These are phyloP conservation scores for Arabidopsis lyrata DNA, from an alignment of 441 rosid genomes.

Conservation along the genomic window DNA sequence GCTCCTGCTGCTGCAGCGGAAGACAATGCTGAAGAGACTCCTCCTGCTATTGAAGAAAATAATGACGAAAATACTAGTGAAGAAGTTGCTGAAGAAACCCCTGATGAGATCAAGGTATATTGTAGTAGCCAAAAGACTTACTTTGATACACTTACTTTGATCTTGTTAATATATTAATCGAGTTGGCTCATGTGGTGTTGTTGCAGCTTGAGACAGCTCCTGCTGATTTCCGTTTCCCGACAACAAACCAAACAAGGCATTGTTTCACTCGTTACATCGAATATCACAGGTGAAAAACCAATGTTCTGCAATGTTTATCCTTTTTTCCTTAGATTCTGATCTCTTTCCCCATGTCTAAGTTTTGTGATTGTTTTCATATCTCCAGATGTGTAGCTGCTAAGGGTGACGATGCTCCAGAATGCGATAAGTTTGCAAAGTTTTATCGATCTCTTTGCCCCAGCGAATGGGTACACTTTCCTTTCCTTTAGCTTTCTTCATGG, in stretches of 20 bases:
- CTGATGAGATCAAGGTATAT: slow-evolving; percentile 83
- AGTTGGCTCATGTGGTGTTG: slow-evolving; percentile 22
- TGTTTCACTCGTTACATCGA: slow-evolving; percentile 94
- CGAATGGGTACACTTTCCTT: slow-evolving; percentile 82
- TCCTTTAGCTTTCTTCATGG: slow-evolving; percentile 14
- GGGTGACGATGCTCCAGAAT: slow-evolving; percentile 92
- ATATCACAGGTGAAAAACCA: slow-evolving; percentile 71
- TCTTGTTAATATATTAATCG: background rate
- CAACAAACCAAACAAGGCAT: slow-evolving; percentile 95
- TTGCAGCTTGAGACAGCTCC: slow-evolving; percentile 96
- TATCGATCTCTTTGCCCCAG: slow-evolving; percentile 95
- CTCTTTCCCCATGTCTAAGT: background rate
- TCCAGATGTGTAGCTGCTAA: slow-evolving; percentile 89
- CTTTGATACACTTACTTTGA: slow-evolving; percentile 39
- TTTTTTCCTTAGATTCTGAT: background rate
- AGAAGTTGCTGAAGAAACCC: slow-evolving; percentile 65
- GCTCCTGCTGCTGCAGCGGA: slow-evolving; percentile 51
- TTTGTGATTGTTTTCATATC: slow-evolving; percentile 20
- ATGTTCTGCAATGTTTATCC: background rate
- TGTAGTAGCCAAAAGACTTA: background rate
- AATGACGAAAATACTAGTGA: slow-evolving; percentile 54
- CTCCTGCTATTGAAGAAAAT: slow-evolving; percentile 54
- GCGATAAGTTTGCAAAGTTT: slow-evolving; percentile 89
- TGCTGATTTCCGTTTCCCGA: slow-evolving; percentile 95
- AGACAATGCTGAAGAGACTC: slow-evolving; percentile 48